These are phyloP conservation scores for Naganishia sp. DNA, from an alignment of 1,284 basidiomycete genomes.

Conservation along the genomic window DNA sequence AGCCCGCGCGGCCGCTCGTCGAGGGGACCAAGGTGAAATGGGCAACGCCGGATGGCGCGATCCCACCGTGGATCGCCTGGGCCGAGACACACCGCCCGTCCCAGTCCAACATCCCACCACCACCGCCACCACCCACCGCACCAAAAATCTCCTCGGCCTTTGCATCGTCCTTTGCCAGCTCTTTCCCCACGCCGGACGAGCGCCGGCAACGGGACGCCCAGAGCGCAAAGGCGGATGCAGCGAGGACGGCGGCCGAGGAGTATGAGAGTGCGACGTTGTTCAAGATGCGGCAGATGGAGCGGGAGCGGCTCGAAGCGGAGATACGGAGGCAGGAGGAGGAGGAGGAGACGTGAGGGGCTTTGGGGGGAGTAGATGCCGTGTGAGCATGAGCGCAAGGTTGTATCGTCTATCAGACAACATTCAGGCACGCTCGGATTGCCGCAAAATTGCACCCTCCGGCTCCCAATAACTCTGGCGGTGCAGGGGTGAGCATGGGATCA, in stretches of 20 bases:
- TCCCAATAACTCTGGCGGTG: too few species aligned
- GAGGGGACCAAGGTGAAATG: slow-evolving; percentile 66
- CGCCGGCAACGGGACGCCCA: slow-evolving; percentile 37
- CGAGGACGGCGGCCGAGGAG: slow-evolving; percentile 58
- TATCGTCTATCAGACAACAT: too few species aligned
- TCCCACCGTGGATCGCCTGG: slow-evolving; percentile 71
- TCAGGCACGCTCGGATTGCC: too few species aligned
- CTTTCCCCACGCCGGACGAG: slow-evolving; percentile 36
- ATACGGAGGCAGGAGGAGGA: slow-evolving; percentile 56
- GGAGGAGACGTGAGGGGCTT: slow-evolving; percentile 32
- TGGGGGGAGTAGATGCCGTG: too few species aligned
- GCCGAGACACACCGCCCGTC: slow-evolving; percentile 50
- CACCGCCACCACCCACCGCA: not conserved
- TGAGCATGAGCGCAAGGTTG: too few species aligned
- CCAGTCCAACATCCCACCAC: not conserved
- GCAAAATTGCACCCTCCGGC: too few species aligned
- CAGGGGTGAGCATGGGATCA: too few species aligned
- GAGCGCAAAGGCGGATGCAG: slow-evolving; percentile 35
- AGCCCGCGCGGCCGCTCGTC: slow-evolving; percentile 60
- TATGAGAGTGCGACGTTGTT: slow-evolving; percentile 79
- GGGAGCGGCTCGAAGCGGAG: slow-evolving; percentile 66
- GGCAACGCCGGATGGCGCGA: slow-evolving; percentile 60
- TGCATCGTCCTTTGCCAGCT: slow-evolving; percentile 45
- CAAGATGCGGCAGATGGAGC: slow-evolving; percentile 72
- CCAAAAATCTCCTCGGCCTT: slow-evolving; percentile 57